These are phyloP conservation scores for Plasmodium gonderi DNA, from an alignment of 169 alveolate genomes.

Conservation along the genomic window DNA sequence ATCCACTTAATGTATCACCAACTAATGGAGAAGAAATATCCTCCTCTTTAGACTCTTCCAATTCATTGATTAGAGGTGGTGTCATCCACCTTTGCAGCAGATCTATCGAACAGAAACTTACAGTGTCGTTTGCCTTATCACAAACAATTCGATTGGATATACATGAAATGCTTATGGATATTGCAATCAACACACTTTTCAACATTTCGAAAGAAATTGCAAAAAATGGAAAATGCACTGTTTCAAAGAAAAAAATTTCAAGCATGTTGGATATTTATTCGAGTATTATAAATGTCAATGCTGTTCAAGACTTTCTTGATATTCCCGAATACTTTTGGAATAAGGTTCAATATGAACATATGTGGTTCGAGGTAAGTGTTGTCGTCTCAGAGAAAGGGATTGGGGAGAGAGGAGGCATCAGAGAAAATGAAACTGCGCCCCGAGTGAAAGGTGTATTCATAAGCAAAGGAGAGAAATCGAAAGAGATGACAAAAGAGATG, in stretches of 20 bases:
- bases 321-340: conserved; percentile 84
- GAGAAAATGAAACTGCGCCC: not conserved
- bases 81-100: conserved; percentile 74
- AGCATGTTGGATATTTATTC: conserved; percentile 78
- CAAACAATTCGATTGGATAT: conserved; percentile 78
- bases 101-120: conserved; percentile 79
- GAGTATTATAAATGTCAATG: conserved; percentile 78
- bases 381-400: too few species aligned
- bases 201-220: conserved; percentile 80
- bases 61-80: conserved; percentile 16
- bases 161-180: conserved; percentile 80
- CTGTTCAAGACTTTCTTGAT: conserved; percentile 83
- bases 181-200: conserved; percentile 75
- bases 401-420: too few species aligned
- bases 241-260: conserved; percentile 73
- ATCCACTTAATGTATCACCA: too few species aligned
- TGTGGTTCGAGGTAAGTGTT: conserved; percentile 77
- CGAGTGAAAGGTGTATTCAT: too few species aligned
- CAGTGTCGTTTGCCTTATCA: conserved; percentile 78
- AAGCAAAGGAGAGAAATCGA: too few species aligned
- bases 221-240: conserved; percentile 73
- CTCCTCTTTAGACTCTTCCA: too few species aligned
- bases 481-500: too few species aligned
- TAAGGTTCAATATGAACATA: conserved; percentile 65
- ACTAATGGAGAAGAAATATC: too few species aligned